phyloP scores from a whole-genome alignment of 495 filamentous ascomycete species.

The Annulohypoxylon moriforme region DNA sequence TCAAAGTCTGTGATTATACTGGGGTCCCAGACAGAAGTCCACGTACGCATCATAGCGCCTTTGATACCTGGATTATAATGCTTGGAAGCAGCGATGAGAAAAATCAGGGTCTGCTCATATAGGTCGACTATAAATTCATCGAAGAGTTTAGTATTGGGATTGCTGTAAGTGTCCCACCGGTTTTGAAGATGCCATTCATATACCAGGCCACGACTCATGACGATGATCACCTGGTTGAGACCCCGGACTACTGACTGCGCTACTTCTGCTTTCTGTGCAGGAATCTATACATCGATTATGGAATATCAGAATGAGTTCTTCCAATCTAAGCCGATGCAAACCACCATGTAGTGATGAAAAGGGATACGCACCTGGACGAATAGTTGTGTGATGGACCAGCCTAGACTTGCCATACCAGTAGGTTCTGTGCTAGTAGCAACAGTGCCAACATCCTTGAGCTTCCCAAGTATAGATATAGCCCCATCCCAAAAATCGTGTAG shows the following conservation, averaged over 20 bases:
- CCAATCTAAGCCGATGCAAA: no score
- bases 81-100: not conserved
- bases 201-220: not conserved
- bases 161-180: not conserved
- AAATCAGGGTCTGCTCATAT: not conserved
- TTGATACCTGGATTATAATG: not conserved
- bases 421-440: not conserved
- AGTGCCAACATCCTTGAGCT: not conserved
- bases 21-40: not conserved
- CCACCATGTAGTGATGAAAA: no score
- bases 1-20: not conserved
- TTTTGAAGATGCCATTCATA: not conserved
- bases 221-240: not conserved
- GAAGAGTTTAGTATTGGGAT: not conserved
- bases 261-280: not conserved
- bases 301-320: no score
- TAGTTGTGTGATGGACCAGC: not conserved
- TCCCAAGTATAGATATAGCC: not conserved
- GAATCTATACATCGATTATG: not conserved
- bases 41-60: not conserved
- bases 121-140: not conserved
- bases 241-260: not conserved
- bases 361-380: not conserved
- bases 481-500: not conserved
- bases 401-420: not conserved